These are phyloP conservation scores for Rhododendron simsii DNA, from an alignment of 148 eudicot species.

Conservation along the genomic window DNA sequence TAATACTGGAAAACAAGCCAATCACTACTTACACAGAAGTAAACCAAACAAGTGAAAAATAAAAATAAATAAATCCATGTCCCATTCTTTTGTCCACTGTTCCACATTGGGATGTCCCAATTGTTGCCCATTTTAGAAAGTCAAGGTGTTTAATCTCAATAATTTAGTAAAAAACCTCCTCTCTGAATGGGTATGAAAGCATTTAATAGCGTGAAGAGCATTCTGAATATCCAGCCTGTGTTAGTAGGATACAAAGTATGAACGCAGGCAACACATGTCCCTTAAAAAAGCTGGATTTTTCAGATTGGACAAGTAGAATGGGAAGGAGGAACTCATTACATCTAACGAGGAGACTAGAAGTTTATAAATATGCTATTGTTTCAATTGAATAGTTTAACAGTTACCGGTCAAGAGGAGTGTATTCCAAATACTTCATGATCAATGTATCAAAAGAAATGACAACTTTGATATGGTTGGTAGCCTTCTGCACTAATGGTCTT, in stretches of 20 bases:
- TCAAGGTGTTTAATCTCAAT: neutral
- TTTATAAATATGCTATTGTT: neutral
- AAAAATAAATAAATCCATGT: too few species aligned
- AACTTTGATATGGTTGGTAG: neutral
- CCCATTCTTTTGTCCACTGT: neutral
- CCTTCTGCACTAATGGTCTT: neutral
- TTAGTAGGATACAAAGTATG: neutral
- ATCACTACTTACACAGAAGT: neutral
- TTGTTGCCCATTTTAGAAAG: neutral
- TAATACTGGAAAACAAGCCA: constrained; percentile 42
- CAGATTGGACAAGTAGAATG: neutral
- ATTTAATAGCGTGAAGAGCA: neutral
- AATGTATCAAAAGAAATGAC: neutral
- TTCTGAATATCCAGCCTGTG: neutral
- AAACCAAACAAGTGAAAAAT: neutral
- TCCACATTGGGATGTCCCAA: neutral
- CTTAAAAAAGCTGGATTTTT: neutral
- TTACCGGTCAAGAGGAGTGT: constrained; percentile 86
- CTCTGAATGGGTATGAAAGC: neutral
- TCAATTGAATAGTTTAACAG: neutral
- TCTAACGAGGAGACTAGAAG: neutral
- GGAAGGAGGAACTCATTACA: neutral
- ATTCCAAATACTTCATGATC: constrained; percentile 91
- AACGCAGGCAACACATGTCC: neutral
- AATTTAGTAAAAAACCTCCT: neutral